Base-by-base conservation (phyloP, 2,329 filamentous ascomycete genomes). In the Penicillium sp. region DNA sequence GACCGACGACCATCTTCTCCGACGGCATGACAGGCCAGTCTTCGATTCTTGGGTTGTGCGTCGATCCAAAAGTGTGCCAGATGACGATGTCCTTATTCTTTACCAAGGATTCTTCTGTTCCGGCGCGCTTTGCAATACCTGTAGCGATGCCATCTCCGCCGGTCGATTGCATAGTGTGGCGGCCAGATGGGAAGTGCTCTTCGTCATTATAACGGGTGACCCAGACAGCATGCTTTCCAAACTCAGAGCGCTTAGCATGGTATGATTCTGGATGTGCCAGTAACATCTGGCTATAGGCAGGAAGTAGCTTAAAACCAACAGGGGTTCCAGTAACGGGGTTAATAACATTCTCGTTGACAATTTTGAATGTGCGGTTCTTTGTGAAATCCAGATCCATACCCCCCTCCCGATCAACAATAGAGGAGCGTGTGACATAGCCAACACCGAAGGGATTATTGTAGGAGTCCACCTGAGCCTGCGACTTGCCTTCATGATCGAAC, bases 21-120 rank as follows among this genome's bases (percentile, higher is more conserved):
- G 75, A 78, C 0, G 83, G 83, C 67, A 69, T 71, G 23, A 70
- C 64, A 1, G 67, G 68, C 56, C 61, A 71, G 34, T 69, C 67
- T 47, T 71, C 67, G 9, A 61, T 54, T 3, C 69, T 55, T 14
- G 68, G 64, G 43, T 68, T 68, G 51, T 71, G 69, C 28, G 69
- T 70, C 14, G 64, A 60, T 19, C 69, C 67, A 45, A 71, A 67
- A 2, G 63, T 67, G 24, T 69, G 67, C 66, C 67, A 72, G 21
- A 72, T 47, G 40, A 70, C 66, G 16, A 71, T 65, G 51, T 71
- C 68, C 49, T 65, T 43, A 47, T 69, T 63, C 13, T 28, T 9
- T 13, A 50, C 39, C 10, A 5, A 18, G 9, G 10, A 13, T 29
- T 23, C 26, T 2, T 39, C 42, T n/a, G 8, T 14, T 4, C 21